phyloP scores from a whole-genome alignment of 805 yeast species.

The Metschnikowia reukaufii region DNA sequence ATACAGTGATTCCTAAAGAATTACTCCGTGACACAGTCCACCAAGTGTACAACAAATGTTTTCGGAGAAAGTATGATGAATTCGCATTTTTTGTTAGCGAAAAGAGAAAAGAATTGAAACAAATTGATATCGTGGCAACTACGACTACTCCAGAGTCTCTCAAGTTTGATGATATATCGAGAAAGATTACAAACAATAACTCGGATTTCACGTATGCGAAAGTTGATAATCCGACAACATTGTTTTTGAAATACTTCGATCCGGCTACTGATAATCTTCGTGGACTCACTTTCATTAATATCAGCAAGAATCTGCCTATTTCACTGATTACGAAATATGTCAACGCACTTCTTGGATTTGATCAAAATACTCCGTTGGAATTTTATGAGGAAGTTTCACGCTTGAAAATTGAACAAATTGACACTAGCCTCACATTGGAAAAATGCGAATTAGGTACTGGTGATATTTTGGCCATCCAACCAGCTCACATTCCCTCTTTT shows the following conservation, averaged over 20 bases:
- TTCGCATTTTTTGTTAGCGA: constrained; percentile 71
- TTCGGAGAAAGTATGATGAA: constrained; percentile 47
- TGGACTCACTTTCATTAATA: constrained; percentile 65
- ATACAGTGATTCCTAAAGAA: constrained; percentile 31
- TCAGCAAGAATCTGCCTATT: constrained; percentile 48
- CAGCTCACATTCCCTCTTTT: constrained; percentile 22
- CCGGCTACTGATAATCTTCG: constrained; percentile 48
- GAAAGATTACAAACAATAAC: constrained; percentile 13
- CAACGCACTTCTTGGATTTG: constrained; percentile 41
- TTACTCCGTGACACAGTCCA: constrained; percentile 45
- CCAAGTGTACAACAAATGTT: constrained; percentile 48
- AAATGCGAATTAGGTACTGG: constrained; percentile 64
- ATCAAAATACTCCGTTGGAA: constrained; percentile 32
- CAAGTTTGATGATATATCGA: constrained; percentile 22
- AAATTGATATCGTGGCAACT: constrained; percentile 9
- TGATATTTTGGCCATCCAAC: constrained; percentile 55
- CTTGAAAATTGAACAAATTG: constrained; percentile 48
- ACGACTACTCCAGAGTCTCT: constrained; percentile 25
- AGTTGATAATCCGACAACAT: constrained; percentile 25
- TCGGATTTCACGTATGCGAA: constrained; percentile 16
- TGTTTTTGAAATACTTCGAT: constrained; percentile 69
- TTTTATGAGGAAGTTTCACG: constrained; percentile 65
- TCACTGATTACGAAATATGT: constrained; percentile 42
- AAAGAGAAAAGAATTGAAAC: constrained; percentile 38
- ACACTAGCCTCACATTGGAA: constrained; percentile 43